phyloP scores from a whole-genome alignment of 345 rosid species.

The Eucalyptus sp. region DNA sequence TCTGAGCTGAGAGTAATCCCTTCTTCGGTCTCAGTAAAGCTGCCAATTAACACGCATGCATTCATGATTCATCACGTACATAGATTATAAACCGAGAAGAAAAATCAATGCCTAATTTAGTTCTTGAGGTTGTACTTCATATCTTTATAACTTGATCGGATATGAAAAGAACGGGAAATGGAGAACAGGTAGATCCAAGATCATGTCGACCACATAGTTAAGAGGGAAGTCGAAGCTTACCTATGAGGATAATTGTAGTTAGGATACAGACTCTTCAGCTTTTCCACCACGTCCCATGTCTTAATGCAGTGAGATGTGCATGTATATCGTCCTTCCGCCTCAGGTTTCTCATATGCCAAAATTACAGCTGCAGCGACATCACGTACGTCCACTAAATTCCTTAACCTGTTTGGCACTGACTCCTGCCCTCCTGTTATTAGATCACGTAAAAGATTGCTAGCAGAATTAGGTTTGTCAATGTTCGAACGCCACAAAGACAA shows the following conservation, averaged over 20 bases:
- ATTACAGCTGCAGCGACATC: slow-evolving; percentile 16
- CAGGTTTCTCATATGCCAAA: slow-evolving; percentile 10
- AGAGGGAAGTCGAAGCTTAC: slow-evolving; percentile 6
- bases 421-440: slow-evolving; percentile 26
- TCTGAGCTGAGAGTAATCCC: slow-evolving; percentile 1
- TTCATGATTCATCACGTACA: not conserved
- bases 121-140: not conserved
- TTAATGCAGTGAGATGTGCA: slow-evolving; percentile 20
- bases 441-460: not conserved
- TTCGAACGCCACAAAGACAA: not conserved
- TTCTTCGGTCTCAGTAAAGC: slow-evolving; percentile 9
- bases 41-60: not conserved
- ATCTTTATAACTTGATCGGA: not conserved
- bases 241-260: slow-evolving; percentile 40
- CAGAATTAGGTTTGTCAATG: not conserved
- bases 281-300: slow-evolving; percentile 22
- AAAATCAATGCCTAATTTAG: not conserved
- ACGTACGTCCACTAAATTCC: slow-evolving; percentile 15
- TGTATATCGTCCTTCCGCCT: slow-evolving; percentile 46
- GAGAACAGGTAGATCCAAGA: not conserved
- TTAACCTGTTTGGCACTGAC: slow-evolving; percentile 13
- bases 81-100: not conserved
- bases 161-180: not conserved
- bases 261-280: slow-evolving; percentile 39
- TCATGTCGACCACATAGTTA: not conserved